Percentiles rank a stretch among this genome's conserved stretches.
phyloP scores from a whole-genome alignment of 805 yeast species.

The Helenozyma rhizophorensis region DNA sequence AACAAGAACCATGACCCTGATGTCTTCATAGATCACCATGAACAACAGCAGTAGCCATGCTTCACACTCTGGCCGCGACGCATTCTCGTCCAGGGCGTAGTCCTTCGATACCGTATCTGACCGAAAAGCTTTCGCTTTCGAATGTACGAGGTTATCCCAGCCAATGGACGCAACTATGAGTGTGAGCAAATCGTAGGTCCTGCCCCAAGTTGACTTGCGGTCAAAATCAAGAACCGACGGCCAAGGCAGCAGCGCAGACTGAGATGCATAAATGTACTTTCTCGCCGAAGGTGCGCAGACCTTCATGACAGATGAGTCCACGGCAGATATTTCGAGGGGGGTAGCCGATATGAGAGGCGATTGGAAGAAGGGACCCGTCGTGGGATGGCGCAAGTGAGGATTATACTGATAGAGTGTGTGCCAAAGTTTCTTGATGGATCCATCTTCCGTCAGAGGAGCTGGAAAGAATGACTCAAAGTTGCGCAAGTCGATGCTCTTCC shows the following conservation, averaged over 20 bases:
- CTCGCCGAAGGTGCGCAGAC: slow-evolving; percentile 24
- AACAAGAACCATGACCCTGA: slow-evolving; percentile 24
- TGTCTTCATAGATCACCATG: slow-evolving; percentile 64
- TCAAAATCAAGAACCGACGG: slow-evolving; percentile 30
- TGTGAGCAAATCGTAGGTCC: slow-evolving; percentile 62
- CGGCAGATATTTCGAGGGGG: slow-evolving; percentile 31
- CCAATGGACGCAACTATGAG: slow-evolving; percentile 65
- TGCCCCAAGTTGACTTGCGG: slow-evolving; percentile 37
- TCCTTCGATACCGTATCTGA: slow-evolving; percentile 26
- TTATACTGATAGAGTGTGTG: slow-evolving; percentile 24
- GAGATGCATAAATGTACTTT: slow-evolving; percentile 27
- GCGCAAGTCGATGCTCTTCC: slow-evolving; percentile 6
- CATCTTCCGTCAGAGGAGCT: slow-evolving; percentile 16
- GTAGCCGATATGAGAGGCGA: slow-evolving; percentile 33
- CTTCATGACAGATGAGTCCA: slow-evolving; percentile 26
- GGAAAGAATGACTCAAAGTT: slow-evolving; percentile 14
- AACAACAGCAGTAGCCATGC: slow-evolving; percentile 77
- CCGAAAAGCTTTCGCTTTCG: slow-evolving; percentile 65
- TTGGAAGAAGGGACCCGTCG: slow-evolving; percentile 31
- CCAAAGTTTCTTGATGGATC: slow-evolving; percentile 33
- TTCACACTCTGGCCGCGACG: slow-evolving; percentile 48
- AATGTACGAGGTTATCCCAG: slow-evolving; percentile 71
- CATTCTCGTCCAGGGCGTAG: slow-evolving; percentile 16
- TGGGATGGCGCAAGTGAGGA: slow-evolving; percentile 32
- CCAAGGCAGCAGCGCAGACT: slow-evolving; percentile 24